Conservation (phyloP, 2,329 filamentous ascomycete species). For the Thielaviopsis ethacetica region DNA sequence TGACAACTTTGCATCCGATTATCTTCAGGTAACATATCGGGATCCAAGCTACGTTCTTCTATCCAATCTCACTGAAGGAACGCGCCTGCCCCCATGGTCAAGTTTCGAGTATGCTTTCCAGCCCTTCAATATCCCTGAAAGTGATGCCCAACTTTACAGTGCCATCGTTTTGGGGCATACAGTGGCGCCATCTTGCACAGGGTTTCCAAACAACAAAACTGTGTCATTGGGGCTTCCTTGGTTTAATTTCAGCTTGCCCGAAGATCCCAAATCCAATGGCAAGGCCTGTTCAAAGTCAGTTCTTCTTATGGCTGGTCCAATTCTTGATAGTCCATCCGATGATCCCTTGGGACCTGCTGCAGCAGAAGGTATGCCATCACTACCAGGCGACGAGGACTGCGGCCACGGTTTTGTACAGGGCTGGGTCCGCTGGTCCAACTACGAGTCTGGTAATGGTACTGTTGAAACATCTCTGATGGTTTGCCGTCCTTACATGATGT, state of each 20-base stretch:
- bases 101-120: constrained; percentile 29
- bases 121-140: constrained; percentile 20
- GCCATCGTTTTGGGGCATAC: background rate
- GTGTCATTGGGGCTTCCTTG: background rate
- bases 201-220: background rate
- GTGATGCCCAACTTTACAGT: too few relatives aligned
- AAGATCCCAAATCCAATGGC: background rate
- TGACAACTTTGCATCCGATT: constrained; percentile 11
- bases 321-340: too few relatives aligned
- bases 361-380: background rate
- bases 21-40: constrained; percentile 20
- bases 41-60: constrained; percentile 3
- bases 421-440: background rate
- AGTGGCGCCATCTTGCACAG: background rate
- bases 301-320: too few relatives aligned
- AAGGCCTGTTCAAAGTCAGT: background rate
- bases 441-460: background rate
- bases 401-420: background rate
- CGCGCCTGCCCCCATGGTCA: constrained; percentile 33
- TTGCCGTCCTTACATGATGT: constrained; percentile 18
- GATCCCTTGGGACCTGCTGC: too few relatives aligned
- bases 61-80: constrained; percentile 28
- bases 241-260: background rate
- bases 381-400: background rate
- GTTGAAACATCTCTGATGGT: background rate